phyloP scores from a whole-genome alignment of 2,329 filamentous ascomycete species.

The Apiospora sp. region DNA sequence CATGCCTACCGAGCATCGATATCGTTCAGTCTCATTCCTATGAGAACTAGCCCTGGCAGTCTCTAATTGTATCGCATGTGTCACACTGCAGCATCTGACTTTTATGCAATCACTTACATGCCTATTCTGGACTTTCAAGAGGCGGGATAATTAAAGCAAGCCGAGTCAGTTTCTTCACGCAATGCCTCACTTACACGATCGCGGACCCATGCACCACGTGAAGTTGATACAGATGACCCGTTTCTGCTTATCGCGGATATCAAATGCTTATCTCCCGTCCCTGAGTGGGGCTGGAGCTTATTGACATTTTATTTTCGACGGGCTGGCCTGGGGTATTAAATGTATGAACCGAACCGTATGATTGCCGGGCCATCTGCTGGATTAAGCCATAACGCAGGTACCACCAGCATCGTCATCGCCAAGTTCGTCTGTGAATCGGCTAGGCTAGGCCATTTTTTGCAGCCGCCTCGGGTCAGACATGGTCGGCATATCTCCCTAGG shows the following conservation, averaged over 20 bases:
- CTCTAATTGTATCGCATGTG: not conserved
- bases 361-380: conserved; percentile 9
- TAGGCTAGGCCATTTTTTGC: conserved; percentile 2
- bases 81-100: not conserved
- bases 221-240: conserved; percentile 18
- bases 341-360: not conserved
- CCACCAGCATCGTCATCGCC: conserved; percentile 24
- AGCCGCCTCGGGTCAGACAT: not conserved
- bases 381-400: conserved; percentile 23
- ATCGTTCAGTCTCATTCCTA: not conserved
- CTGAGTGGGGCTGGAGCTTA: conserved; percentile 13
- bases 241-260: conserved; percentile 12
- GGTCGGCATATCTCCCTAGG: too few species aligned
- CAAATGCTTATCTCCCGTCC: conserved; percentile 3
- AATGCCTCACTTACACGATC: conserved; percentile 18
- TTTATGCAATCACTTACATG: not conserved
- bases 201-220: conserved; percentile 4
- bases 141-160: not conserved
- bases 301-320: conserved; percentile 20
- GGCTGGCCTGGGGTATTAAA: conserved; percentile 6
- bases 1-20: not conserved
- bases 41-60: not conserved
- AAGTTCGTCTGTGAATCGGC: not conserved
- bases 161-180: conserved; percentile 5
- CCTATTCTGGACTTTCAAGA: not conserved